Conservation (phyloP, 495 filamentous ascomycete genomes). For the Penicillium crystallinum region DNA sequence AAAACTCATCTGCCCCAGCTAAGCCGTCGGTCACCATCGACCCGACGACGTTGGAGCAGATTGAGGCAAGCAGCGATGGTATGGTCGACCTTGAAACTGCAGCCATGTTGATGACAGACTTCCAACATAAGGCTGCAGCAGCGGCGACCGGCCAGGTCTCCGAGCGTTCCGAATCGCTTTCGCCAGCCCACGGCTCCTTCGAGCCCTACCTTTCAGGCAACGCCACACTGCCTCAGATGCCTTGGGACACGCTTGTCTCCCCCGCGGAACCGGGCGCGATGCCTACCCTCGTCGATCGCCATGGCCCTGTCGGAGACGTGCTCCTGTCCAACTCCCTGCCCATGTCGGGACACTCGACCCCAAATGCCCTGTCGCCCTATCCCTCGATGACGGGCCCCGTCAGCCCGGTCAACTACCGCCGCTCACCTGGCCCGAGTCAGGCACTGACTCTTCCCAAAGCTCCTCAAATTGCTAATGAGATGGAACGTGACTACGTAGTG, state of each 20-base stretch:
- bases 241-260: conserved; percentile 80
- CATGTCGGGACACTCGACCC: conserved; percentile 66
- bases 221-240: conserved; percentile 78
- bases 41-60: conserved; percentile 84
- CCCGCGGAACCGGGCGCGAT: conserved; percentile 58
- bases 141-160: conserved; percentile 71
- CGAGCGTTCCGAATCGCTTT: conserved; percentile 67
- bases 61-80: conserved; percentile 89
- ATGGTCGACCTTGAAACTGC: conserved; percentile 97
- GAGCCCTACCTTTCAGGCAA: conserved; percentile 70
- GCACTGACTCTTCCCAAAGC: conserved; percentile 60
- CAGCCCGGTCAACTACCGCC: conserved; percentile 63
- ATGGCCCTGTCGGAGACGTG: conserved; percentile 52
- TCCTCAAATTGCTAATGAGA: conserved; percentile 63
- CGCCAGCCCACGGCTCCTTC: conserved; percentile 60
- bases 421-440: conserved; percentile 61
- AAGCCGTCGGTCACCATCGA: conserved; percentile 84
- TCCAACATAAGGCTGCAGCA: conserved; percentile 92
- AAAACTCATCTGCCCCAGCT: conserved; percentile 62
- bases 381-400: conserved; percentile 68
- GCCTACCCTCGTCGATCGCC: conserved; percentile 62
- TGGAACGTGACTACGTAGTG: conserved; percentile 74
- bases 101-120: conserved; percentile 97
- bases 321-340: conserved; percentile 65
- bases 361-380: conserved; percentile 75